Evolutionary conservation across 1,284 basidiomycete species (phyloP).

Genomic region (Sanghuangporus baumii): DNA sequence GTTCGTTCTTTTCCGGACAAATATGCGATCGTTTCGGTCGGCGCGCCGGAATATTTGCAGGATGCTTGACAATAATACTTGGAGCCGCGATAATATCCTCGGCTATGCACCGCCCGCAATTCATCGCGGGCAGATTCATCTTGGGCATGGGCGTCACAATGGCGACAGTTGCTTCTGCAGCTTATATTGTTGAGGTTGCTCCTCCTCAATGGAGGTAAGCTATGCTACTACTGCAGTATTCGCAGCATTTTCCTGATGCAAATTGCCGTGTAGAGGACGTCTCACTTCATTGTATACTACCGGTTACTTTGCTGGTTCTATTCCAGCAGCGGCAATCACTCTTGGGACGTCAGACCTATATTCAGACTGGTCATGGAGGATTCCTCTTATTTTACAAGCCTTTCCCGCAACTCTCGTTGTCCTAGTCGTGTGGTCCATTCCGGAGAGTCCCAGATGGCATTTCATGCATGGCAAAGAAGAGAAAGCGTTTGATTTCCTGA

Average conservation of each 20-base stretch:
- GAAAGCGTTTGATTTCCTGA: slow-evolving; percentile 24
- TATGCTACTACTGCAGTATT: neutral
- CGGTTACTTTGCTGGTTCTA: slow-evolving; percentile 25
- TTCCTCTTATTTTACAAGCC: slow-evolving; percentile 21
- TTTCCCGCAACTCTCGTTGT: slow-evolving; percentile 19
- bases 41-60: slow-evolving; percentile 28
- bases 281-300: slow-evolving; percentile 32
- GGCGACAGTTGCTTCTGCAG: slow-evolving; percentile 32
- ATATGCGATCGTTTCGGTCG: slow-evolving; percentile 27
- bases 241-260: no score
- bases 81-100: slow-evolving; percentile 26
- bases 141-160: slow-evolving; percentile 30
- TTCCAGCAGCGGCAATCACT: slow-evolving; percentile 30
- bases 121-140: slow-evolving; percentile 30
- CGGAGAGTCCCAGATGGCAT: slow-evolving; percentile 23
- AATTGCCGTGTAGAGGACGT: slow-evolving; percentile 25
- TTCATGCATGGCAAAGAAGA: slow-evolving; percentile 26
- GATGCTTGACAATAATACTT: slow-evolving; percentile 19
- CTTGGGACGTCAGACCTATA: slow-evolving; percentile 27
- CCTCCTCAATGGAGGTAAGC: slow-evolving; percentile 36
- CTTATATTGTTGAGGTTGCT: slow-evolving; percentile 40
- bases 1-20: slow-evolving; percentile 22
- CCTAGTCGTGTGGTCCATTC: slow-evolving; percentile 19
- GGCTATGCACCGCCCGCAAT: slow-evolving; percentile 12
- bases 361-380: slow-evolving; percentile 24